Base-by-base conservation (phyloP, 805 yeast species). In the Nakazawaea populi region DNA sequence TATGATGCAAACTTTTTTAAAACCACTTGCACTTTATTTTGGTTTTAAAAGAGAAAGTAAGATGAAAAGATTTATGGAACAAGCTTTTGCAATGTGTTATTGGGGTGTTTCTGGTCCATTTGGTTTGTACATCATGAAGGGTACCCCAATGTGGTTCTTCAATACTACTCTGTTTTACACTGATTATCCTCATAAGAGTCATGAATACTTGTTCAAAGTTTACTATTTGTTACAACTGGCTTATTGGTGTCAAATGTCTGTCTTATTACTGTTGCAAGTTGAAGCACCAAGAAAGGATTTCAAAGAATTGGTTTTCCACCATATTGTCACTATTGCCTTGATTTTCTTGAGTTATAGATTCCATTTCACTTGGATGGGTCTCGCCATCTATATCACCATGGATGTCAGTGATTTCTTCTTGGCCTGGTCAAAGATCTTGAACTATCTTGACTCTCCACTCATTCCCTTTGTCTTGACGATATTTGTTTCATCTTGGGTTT, bases 211-310 rank as follows among this genome's bases (percentile, higher is more conserved):
- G 51, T 86, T 87, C 73, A 94, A 94, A 71, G 66, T 82, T 11
- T 94, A 86, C 64, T 94, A 94, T 66, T 73, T 94, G 54, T 82
- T 87, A 41, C 98, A 94, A 71, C 97, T 98, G 5, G 87, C 97
- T 4, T 94, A 89, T 68, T 94, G 99, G 99, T 83, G 90, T 27
- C 99, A 94, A 72, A 99, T 94, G 70, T 84, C 95, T 1, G 82
- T 87, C 40, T 87, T 94, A 34, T 74, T 94, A 56, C 70, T 82
- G 44, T 74, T 94, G 56, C 96, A 87, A 67, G 76, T 94, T 54
- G 99, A 94, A 69, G 89, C 89, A 66, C 98, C 97, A 52, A 80
- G 99, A 68, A 91, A 90, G 68, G 99, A 94, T 67, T 91, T 83
- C 70, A 73, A 83, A 59, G 99, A 94, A 69, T 77, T 94, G 54